A percentile compares a stretch with the other conserved stretches of the same genome.
These are phyloP conservation scores for Physaria fendleri DNA, from an alignment of 345 rosid species.

Conservation along the genomic window DNA sequence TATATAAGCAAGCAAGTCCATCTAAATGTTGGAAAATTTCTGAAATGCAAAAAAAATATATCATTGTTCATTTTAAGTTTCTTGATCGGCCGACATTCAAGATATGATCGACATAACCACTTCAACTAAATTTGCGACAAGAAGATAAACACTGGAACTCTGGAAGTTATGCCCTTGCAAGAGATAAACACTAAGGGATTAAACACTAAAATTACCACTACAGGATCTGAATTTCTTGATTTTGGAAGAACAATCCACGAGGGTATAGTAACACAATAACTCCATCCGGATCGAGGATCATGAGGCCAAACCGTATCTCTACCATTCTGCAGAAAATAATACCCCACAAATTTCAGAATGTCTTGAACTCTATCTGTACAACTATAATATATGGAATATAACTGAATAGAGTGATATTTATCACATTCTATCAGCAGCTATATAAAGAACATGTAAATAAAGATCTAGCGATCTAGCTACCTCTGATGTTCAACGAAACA, in stretches of 20 bases:
- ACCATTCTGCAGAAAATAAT: conserved; percentile 55
- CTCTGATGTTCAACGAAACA: background rate
- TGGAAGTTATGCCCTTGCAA: conserved; percentile 21
- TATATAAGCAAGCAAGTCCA: conserved; percentile 1
- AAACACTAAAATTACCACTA: conserved; percentile 74
- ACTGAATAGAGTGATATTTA: background rate
- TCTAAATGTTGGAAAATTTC: background rate
- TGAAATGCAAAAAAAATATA: background rate
- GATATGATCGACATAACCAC: background rate
- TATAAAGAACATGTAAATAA: background rate
- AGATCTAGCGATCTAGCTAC: background rate
- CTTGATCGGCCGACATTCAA: background rate
- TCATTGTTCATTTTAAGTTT: background rate
- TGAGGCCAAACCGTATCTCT: conserved; percentile 89
- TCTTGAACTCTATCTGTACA: background rate
- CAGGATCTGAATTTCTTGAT: conserved; percentile 91
- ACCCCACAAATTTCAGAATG: too few species aligned
- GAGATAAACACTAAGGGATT: conserved; percentile 23
- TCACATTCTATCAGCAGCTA: background rate
- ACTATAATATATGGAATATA: background rate
- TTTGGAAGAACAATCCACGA: conserved; percentile 86
- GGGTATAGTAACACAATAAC: conserved; percentile 86
- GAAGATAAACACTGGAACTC: conserved; percentile 15
- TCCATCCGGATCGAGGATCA: conserved; percentile 88
- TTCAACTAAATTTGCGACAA: conserved; percentile 7